Base-by-base conservation (phyloP, 192 early-diverging fungal genomes). In the Coemansia sp. region DNA sequence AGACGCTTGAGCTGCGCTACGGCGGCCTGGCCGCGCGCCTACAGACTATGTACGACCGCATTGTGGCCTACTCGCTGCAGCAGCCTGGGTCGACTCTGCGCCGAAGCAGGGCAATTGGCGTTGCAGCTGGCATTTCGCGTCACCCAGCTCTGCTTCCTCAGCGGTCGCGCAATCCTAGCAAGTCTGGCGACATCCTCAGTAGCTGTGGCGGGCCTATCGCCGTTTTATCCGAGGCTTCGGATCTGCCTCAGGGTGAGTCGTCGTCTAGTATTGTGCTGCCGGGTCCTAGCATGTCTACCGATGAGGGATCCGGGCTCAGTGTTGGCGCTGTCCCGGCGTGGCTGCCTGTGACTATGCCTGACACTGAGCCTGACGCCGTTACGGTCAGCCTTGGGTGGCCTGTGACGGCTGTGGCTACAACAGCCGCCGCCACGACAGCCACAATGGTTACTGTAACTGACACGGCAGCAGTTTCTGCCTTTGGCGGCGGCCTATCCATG, bases 1-100 rank as follows among this genome's bases (percentile, higher is more conserved):
- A 95, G 64, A 86, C 92, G 0, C 59, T 95, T 1, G 94, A 95
- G 66, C 67, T 92, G 68, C 87, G 94, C 31, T 95, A 95, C 73
- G 94, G 94, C 43, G 93, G 90, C 2, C 54, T 92, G 31, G 63
- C 82, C 4, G 85, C 90, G 8, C 82, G 91, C 2, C 57, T 92
- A 31, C 65, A 85, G 57, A 89, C 91, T 38, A 88, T 92, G 87
- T 77, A 88, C 22, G 87, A 90, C 47, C 85, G 87, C 8, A 83
- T 92, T 25, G 79, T 88, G 9, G 84, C 85, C 6, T 91, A 90
- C 42, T 57, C 70, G 2, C 35, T 82, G 51, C 53, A 64, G 25
- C 61, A 67, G 60, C 57, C 67, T 4, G 45, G 42, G 31, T 59
- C 74, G 15, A 36, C 51, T 14, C 51, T 82, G 36, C 64, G 80